A percentile compares a stretch with the other conserved stretches of the same genome.
Conservation (phyloP, 441 rosid genomes). For the Croton setiger region DNA sequence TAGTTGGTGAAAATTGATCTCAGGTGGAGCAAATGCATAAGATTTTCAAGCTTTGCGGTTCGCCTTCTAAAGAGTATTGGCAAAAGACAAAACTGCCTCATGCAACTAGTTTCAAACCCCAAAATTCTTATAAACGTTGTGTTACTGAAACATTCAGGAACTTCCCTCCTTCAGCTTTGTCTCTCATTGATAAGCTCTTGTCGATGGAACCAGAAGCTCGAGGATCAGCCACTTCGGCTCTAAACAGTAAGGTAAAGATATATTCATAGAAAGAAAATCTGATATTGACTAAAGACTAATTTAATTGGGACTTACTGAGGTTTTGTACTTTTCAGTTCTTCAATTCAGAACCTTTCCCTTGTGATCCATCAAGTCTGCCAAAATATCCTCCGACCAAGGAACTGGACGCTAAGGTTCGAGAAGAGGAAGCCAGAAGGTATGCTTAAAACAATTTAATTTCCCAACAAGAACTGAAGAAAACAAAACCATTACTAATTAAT, state of each 20-base stretch:
- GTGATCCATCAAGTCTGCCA: conserved; percentile 60
- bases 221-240: conserved; percentile 58
- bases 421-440: conserved; percentile 70
- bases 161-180: conserved; percentile 57
- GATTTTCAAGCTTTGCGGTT: conserved; percentile 92
- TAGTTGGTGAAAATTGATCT: background rate
- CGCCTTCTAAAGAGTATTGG: conserved; percentile 79
- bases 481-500: background rate
- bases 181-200: conserved; percentile 66
- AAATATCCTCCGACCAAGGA: conserved; percentile 80
- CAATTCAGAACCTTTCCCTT: conserved; percentile 52
- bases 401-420: conserved; percentile 59
- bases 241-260: conserved; percentile 55
- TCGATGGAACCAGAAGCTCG: conserved; percentile 68
- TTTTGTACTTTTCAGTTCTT: conserved; percentile 46
- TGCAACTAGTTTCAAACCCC: conserved; percentile 81
- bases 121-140: conserved; percentile 61
- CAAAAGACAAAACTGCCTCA: conserved; percentile 53
- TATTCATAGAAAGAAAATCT: too few relatives aligned
- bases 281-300: too few relatives aligned
- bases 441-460: background rate
- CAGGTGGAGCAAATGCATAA: conserved; percentile 98
- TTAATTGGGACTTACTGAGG: too few relatives aligned
- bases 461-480: too few relatives aligned
- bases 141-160: conserved; percentile 52